A percentile compares a stretch with the other conserved stretches of the same genome.
Conservation (phyloP, 2,329 filamentous ascomycete species). For the Penicillium sp. region DNA sequence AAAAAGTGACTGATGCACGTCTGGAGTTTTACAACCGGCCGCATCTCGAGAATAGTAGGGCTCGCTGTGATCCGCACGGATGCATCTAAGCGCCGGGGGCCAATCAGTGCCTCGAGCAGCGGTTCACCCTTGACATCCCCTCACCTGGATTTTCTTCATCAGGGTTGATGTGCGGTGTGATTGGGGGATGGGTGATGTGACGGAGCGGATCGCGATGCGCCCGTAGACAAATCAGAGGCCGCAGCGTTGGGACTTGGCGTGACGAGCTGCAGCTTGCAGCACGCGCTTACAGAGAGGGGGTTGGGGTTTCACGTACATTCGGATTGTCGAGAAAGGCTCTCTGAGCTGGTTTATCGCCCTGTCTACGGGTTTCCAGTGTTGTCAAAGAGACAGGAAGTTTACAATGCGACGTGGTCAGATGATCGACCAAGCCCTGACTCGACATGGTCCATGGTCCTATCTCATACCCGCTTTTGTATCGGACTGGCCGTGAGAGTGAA, state of each 20-base stretch:
- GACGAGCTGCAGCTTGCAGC: slow-evolving; percentile 28
- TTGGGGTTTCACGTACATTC: slow-evolving; percentile 18
- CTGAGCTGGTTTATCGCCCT: not conserved
- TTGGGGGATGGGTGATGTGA: slow-evolving; percentile 27
- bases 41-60: slow-evolving; percentile 13
- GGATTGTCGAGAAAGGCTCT: slow-evolving; percentile 7
- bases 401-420: slow-evolving; percentile 19
- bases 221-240: slow-evolving; percentile 22
- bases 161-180: slow-evolving; percentile 16
- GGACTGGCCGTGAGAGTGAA: not conserved
- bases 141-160: slow-evolving; percentile 22
- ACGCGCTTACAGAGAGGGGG: slow-evolving; percentile 13
- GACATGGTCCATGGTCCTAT: not conserved
- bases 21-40: slow-evolving; percentile 5
- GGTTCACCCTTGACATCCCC: slow-evolving; percentile 13
- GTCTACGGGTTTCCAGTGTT: slow-evolving; percentile 6
- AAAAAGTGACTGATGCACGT: slow-evolving; percentile 19
- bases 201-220: slow-evolving; percentile 23
- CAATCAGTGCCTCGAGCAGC: slow-evolving; percentile 15
- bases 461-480: not conserved
- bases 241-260: slow-evolving; percentile 20
- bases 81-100: slow-evolving; percentile 15
- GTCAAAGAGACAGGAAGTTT: slow-evolving; percentile 17
- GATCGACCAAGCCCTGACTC: slow-evolving; percentile 16
- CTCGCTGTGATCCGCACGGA: slow-evolving; percentile 24